Percentiles rank a stretch among this genome's conserved stretches.
Evolutionary conservation across 257 asterid species (phyloP).

Genomic region (Rubia yunnanensis): DNA sequence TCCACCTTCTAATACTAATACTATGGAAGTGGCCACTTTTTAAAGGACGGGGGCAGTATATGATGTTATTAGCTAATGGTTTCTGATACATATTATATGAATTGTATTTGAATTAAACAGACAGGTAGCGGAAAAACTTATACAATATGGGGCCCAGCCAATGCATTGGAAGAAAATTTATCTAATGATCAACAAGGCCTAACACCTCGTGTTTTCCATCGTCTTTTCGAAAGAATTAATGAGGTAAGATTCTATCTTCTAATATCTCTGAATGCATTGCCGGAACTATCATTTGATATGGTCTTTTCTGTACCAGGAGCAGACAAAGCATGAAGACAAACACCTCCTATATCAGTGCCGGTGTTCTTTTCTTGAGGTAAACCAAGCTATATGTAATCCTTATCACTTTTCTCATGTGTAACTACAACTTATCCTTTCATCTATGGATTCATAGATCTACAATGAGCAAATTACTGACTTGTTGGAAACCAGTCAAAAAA

Average conservation of each 20-base stretch:
- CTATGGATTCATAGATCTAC: constrained; percentile 58
- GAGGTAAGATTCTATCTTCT: constrained; percentile 40
- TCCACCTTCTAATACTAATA: neutral
- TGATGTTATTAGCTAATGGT: neutral
- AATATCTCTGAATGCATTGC: neutral
- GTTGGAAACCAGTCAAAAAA: constrained; percentile 86
- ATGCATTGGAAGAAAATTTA: constrained; percentile 50
- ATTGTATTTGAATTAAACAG: constrained; percentile 30
- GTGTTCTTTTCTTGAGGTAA: constrained; percentile 96
- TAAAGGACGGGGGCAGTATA: too few species aligned
- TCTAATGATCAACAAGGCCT: constrained; percentile 69
- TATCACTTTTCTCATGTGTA: constrained; percentile 4
- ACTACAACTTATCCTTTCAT: constrained; percentile 4
- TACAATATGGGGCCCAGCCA: constrained; percentile 97
- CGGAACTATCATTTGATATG: neutral
- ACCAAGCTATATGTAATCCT: constrained; percentile 12
- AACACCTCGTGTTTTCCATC: constrained; percentile 87
- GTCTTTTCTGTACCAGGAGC: constrained; percentile 54
- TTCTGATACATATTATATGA: neutral
- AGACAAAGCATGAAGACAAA: constrained; percentile 70
- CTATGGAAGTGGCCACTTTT: neutral
- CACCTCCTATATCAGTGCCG: constrained; percentile 83
- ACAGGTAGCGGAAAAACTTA: constrained; percentile 99
- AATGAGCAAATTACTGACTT: constrained; percentile 98
- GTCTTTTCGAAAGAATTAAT: constrained; percentile 64